Evolutionary conservation across 208 protist species (phyloP), one percentile per base, ranked within the genome.

Genomic region (Trypanosoma scelopori): DNA sequence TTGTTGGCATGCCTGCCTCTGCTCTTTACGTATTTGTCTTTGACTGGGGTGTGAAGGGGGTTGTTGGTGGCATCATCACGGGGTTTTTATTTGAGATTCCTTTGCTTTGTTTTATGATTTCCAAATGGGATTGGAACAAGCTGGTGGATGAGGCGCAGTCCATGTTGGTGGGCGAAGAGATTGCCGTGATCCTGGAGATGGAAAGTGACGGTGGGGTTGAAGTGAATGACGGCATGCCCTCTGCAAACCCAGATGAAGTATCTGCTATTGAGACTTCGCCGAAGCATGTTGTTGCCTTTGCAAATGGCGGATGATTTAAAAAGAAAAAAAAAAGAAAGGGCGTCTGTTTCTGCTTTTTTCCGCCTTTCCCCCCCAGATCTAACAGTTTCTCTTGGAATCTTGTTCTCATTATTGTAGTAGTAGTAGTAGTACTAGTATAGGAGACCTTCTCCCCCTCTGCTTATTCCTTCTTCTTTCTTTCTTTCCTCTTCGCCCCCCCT

Each of bases 81-180:
- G 82, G 85, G 48, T 81, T 92, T 47, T 12, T 71, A 0, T 71
- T 78, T 46, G 82, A 89, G 57, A 83, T 89, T 39, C 77, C 82
- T 22, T 46, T 87, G 30, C 69, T 92, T 20, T 62, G 48, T 22
- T 79, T 58, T 27, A 72, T 74, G 48, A 82, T 87, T 68, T 70
- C 55, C 6, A 65, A 68, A 35, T 92, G 81, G 48, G 69, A 89
- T 59, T 92, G 85, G 81, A 37, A 53, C 43, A 61, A 60, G 49
- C 67, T 92, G 9, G 82, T 71, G 5, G 55, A 55, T 20, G 68
- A 85, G 65, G 77, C 80, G 12, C 74, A 71, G 18, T 20, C 12
- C 2, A 28, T 37, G 20, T 22, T 35, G 3, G 11, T 16, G 16
- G 30, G 4, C 16, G 35, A 58, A 15, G 41, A 67, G 55, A 30